phyloP scores from a whole-genome alignment of 805 yeast genomes.

The Geotrichum ghanense region DNA sequence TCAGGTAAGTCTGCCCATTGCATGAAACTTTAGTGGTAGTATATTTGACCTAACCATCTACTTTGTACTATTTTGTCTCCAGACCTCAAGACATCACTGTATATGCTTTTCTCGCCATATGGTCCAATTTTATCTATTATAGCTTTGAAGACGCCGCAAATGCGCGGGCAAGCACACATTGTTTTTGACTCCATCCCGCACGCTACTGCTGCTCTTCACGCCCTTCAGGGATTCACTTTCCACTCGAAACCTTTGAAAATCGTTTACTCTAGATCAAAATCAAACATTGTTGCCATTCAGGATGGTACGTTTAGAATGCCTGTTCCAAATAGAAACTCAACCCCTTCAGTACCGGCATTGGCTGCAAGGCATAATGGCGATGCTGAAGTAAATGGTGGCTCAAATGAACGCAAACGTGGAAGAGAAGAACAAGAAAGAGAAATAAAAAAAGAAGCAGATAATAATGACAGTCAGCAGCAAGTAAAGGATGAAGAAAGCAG shows the following conservation, averaged over 20 bases:
- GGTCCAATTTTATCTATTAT: slow-evolving; percentile 28
- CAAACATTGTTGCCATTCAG: slow-evolving; percentile 20
- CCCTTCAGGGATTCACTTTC: slow-evolving; percentile 22
- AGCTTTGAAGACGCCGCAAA: slow-evolving; percentile 25
- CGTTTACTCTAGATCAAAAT: slow-evolving; percentile 21
- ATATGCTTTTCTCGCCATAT: slow-evolving; percentile 27
- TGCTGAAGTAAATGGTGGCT: too few relatives aligned
- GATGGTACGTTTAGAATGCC: slow-evolving; percentile 21
- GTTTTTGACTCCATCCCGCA: slow-evolving; percentile 21
- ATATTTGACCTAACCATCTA: slow-evolving; percentile 2
- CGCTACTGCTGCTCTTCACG: slow-evolving; percentile 24
- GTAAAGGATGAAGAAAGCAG: too few relatives aligned
- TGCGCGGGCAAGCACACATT: slow-evolving; percentile 35
- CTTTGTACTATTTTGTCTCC: too few relatives aligned
- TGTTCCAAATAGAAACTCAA: slow-evolving; percentile 4
- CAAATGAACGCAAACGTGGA: too few relatives aligned
- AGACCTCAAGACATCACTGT: slow-evolving; percentile 25
- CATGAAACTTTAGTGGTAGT: background rate
- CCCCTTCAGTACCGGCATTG: background rate
- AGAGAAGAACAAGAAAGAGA: too few relatives aligned
- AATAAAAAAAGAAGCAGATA: too few relatives aligned
- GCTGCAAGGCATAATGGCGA: too few relatives aligned
- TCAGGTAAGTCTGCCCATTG: slow-evolving; percentile 15
- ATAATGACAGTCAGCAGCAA: too few relatives aligned
- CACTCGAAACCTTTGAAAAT: slow-evolving; percentile 27